Evolutionary conservation across 306 rosid species (phyloP).

Genomic region (Lathyrus aphaca): DNA sequence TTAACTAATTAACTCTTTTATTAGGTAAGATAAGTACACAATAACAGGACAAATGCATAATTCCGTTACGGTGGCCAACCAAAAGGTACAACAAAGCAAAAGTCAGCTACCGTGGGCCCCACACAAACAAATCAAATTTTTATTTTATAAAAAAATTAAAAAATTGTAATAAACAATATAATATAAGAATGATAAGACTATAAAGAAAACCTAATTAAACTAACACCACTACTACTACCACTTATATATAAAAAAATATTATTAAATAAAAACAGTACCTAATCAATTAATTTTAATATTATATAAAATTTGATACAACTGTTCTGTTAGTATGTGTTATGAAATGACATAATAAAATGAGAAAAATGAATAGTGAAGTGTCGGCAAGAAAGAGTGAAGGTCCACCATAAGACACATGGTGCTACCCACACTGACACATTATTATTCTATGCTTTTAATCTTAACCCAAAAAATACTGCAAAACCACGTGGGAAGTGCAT

Average conservation of each 20-base stretch:
- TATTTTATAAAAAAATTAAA: not conserved
- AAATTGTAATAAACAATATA: not conserved
- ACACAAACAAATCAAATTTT: conserved; percentile 19
- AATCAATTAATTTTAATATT: too few species aligned
- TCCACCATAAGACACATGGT: conserved; percentile 41
- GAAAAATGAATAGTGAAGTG: conserved; percentile 53
- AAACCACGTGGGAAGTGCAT: conserved; percentile 59
- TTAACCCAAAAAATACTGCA: conserved; percentile 20
- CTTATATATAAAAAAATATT: not conserved
- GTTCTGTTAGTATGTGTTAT: not conserved
- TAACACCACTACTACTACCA: not conserved
- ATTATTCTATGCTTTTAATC: conserved; percentile 19
- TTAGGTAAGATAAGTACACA: conserved; percentile 14
- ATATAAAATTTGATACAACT: too few species aligned
- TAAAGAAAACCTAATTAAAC: not conserved
- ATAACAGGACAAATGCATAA: conserved; percentile 29
- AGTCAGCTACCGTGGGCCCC: conserved; percentile 38
- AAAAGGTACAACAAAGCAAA: conserved; percentile 16
- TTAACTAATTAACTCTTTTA: conserved; percentile 9
- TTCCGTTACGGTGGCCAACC: conserved; percentile 34
- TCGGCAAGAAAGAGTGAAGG: conserved; percentile 60
- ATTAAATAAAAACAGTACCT: not conserved
- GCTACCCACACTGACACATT: conserved; percentile 9
- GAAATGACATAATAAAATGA: conserved; percentile 50
- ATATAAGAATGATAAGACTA: not conserved